phyloP scores from a whole-genome alignment of 73 alveolate genomes.

The Paramecium sexaurelia region DNA sequence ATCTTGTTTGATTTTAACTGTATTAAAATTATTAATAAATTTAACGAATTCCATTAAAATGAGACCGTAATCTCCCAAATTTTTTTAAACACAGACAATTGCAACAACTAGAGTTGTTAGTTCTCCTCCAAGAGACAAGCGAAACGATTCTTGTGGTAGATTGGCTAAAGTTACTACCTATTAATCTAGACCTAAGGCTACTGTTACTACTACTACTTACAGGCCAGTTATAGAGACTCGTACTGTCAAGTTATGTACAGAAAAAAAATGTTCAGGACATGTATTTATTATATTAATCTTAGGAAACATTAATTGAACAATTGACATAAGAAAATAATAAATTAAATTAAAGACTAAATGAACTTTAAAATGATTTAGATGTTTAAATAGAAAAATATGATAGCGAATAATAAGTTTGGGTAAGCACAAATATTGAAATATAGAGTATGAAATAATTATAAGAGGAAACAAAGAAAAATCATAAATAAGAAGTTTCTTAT shows the following conservation, averaged over 20 bases:
- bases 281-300: background rate
- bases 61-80: constrained; percentile 17
- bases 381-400: background rate
- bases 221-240: constrained; percentile 29
- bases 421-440: background rate
- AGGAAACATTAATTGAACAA: background rate
- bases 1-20: background rate
- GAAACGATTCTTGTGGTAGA: constrained; percentile 20
- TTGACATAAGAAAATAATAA: background rate
- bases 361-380: background rate
- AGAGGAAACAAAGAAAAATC: background rate
- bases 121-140: background rate
- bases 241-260: constrained; percentile 9
- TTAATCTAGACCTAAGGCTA: background rate
- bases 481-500: background rate
- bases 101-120: constrained; percentile 1
- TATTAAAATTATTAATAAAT: background rate
- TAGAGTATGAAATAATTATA: background rate
- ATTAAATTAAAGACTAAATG: background rate
- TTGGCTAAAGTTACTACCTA: background rate
- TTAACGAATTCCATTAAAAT: background rate
- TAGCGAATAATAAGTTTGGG: background rate
- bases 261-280: background rate
- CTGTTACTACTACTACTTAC: background rate
- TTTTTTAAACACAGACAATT: background rate